These are phyloP conservation scores for Collybia sp. DNA, from an alignment of 768 basidiomycete species.

Conservation along the genomic window DNA sequence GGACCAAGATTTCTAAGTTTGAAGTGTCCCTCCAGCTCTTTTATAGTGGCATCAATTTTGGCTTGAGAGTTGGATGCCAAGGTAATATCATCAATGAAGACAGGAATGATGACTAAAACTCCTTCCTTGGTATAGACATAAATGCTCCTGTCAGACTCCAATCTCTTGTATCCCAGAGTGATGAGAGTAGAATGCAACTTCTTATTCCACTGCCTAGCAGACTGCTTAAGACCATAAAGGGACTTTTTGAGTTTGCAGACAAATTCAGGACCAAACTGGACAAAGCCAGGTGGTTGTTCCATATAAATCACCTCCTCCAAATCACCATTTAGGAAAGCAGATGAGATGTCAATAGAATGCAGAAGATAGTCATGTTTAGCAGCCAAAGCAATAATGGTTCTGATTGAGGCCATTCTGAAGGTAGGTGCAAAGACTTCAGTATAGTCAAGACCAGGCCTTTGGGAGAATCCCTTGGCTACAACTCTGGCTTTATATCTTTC, in stretches of 20 bases:
- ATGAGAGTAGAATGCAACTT: conserved; percentile 8
- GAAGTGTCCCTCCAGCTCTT: conserved; percentile 17
- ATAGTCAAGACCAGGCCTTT: conserved; percentile 28
- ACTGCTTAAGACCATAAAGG: conserved; percentile 33
- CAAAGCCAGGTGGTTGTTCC: conserved; percentile 12
- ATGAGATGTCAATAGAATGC: conserved; percentile 15
- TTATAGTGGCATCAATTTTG: conserved; percentile 14
- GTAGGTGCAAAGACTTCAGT: conserved; percentile 24
- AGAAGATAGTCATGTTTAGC: conserved; percentile 7
- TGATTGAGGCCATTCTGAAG: conserved; percentile 14
- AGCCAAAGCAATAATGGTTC: conserved; percentile 12
- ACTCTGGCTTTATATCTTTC: conserved; percentile 15
- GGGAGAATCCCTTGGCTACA: conserved; percentile 19
- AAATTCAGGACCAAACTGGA: conserved; percentile 9
- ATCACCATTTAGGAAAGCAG: conserved; percentile 17
- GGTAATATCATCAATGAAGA: conserved; percentile 13
- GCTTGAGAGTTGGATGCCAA: conserved; percentile 9
- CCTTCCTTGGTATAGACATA: conserved; percentile 16
- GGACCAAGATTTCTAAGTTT: conserved; percentile 22
- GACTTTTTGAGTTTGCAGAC: conserved; percentile 15
- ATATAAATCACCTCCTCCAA: conserved; percentile 24
- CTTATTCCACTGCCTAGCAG: conserved; percentile 24
- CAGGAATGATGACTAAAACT: conserved; percentile 15
- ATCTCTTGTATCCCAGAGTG: conserved; percentile 6
- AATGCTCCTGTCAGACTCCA: conserved; percentile 4